A percentile compares a stretch with the other conserved stretches of the same genome.
Evolutionary conservation across 768 basidiomycete species (phyloP).

Genomic region (Serendipita indica): DNA sequence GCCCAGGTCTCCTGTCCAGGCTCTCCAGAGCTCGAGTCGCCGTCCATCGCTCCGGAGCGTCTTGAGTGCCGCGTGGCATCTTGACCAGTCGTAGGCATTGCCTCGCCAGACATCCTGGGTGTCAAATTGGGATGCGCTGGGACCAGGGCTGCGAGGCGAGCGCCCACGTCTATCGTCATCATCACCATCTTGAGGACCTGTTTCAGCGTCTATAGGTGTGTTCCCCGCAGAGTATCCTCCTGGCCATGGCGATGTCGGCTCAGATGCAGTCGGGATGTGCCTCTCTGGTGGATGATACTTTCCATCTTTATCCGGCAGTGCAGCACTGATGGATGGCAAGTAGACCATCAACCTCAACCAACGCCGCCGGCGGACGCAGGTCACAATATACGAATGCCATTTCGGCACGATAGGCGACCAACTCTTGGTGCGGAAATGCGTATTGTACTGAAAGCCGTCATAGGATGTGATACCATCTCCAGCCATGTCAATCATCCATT

Average conservation of each 20-base stretch:
- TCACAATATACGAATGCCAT: not conserved
- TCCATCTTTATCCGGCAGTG: not conserved
- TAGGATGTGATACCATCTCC: conserved; percentile 3
- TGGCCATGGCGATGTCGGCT: not conserved
- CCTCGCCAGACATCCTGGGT: not conserved
- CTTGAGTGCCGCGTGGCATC: not conserved
- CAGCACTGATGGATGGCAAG: not conserved
- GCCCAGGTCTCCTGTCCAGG: not conserved
- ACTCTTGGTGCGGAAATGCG: not conserved
- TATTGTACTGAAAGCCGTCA: conserved; percentile 10
- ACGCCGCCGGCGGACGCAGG: not conserved
- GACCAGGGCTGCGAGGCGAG: not conserved
- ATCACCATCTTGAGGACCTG: not conserved
- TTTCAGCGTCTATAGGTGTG: not conserved
- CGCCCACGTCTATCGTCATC: not conserved
- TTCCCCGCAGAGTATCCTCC: not conserved
- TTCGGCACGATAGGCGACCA: not conserved
- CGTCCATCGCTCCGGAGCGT: not conserved
- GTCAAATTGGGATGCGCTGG: not conserved
- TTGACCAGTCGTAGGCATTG: not conserved
- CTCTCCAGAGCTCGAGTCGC: not conserved
- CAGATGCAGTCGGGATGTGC: not conserved
- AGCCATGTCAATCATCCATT: conserved; percentile 7
- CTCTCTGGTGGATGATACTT: not conserved
- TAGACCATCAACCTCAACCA: conserved; percentile 8